phyloP scores from a whole-genome alignment of 495 filamentous ascomycete species.

The Neurospora hispaniola region DNA sequence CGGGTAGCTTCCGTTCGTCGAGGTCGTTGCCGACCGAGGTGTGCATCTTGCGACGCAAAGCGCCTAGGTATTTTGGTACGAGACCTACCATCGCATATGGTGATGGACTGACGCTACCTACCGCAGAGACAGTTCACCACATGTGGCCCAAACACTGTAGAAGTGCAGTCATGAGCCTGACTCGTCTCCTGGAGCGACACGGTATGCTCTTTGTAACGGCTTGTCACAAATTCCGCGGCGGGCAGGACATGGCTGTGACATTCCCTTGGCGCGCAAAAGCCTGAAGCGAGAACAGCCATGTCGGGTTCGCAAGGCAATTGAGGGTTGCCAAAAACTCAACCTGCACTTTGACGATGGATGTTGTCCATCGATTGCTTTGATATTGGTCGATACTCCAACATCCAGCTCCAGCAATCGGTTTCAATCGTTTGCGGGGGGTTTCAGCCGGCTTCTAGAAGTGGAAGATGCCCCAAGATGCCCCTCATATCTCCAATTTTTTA shows the following conservation, averaged over 20 bases:
- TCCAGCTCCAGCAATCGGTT: neutral
- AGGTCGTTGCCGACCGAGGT: neutral
- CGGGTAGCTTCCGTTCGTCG: neutral
- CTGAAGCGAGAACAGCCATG: neutral
- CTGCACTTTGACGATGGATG: neutral
- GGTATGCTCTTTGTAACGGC: constrained; percentile 14
- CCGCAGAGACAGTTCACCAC: constrained; percentile 15
- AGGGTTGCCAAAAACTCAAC: neutral
- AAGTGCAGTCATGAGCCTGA: constrained; percentile 11
- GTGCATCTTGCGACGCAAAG: neutral
- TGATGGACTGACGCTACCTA: constrained; percentile 10
- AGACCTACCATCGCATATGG: neutral
- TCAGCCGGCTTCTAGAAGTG: constrained; percentile 15
- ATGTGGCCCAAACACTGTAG: constrained; percentile 13
- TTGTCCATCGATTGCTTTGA: constrained; percentile 4
- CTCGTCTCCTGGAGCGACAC: constrained; percentile 20
- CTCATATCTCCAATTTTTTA: constrained; percentile 21
- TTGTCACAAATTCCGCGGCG: neutral
- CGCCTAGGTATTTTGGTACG: neutral
- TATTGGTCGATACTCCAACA: constrained; percentile 3
- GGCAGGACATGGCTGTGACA: neutral
- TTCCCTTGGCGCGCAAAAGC: neutral
- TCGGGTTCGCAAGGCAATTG: neutral
- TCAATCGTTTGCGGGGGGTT: neutral
- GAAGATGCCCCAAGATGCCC: constrained; percentile 14